Percentiles rank a stretch among this genome's conserved stretches.
phyloP scores from a whole-genome alignment of 169 alveolate genomes.

The Plasmodium cynomolgi region DNA sequence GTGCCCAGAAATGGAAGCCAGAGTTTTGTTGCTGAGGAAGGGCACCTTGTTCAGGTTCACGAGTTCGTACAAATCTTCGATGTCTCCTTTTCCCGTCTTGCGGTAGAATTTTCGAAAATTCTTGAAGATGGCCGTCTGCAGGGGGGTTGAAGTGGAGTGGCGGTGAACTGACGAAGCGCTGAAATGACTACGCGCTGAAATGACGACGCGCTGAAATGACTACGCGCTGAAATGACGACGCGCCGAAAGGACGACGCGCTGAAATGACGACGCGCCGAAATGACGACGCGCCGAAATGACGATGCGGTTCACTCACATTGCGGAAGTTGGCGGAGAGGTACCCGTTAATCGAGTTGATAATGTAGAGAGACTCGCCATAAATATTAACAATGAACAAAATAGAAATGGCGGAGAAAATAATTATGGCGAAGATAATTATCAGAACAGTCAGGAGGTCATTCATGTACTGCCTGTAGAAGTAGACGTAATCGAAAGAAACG shows the following conservation, averaged over 20 bases:
- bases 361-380: slow-evolving; percentile 63
- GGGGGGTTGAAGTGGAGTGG: not conserved
- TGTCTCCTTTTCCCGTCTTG: slow-evolving; percentile 42
- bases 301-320: slow-evolving; percentile 24
- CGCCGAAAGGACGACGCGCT: not conserved
- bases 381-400: slow-evolving; percentile 54
- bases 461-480: slow-evolving; percentile 45
- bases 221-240: not conserved
- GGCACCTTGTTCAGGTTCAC: slow-evolving; percentile 38
- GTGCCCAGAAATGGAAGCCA: slow-evolving; percentile 32
- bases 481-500: slow-evolving; percentile 21
- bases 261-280: not conserved
- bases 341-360: slow-evolving; percentile 31
- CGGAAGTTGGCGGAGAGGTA: slow-evolving; percentile 51
- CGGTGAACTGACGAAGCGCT: not conserved
- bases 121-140: slow-evolving; percentile 49
- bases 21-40: slow-evolving; percentile 24
- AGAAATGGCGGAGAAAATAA: slow-evolving; percentile 65
- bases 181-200: not conserved
- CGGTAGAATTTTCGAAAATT: slow-evolving; percentile 36
- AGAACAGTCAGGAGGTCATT: slow-evolving; percentile 56
- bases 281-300: not conserved
- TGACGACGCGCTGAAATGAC: not conserved
- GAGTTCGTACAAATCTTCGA: slow-evolving; percentile 41
- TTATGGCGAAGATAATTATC: slow-evolving; percentile 63